Base-by-base conservation (phyloP, 371 early-diverging fungal genomes). In the Rhizopus arrhizus region DNA sequence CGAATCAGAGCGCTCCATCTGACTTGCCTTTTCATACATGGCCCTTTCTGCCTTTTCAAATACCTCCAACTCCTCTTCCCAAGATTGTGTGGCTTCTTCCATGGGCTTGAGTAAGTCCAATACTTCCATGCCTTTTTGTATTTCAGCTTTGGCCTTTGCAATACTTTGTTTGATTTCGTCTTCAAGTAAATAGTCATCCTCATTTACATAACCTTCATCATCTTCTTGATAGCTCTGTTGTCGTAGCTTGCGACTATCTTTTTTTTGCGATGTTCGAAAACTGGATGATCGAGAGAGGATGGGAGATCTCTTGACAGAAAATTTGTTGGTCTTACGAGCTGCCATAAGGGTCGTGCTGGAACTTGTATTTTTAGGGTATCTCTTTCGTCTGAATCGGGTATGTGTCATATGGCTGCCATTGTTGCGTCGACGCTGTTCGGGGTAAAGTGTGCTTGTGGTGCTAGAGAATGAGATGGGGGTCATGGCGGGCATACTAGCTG, bases 71-170 rank as follows among this genome's bases (percentile, higher is more conserved):
- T 78, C 74, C 22, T 73, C 79, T 64, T 78, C 79, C 79, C 79
- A 75, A 15, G 49, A 72, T 35, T 58, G 74, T 58, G 73, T 66
- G 46, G 72, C 70, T 29, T 64, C 79, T 59, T 72, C 78, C 64
- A 70, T 59, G 15, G 73, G 81, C 56, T 73, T 69, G 16, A 77
- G 65, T 3, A 79, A 70, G 40, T 81, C 82, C 12, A 85, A 68
- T 9, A 84, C 73, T 52, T 76, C 74, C 75, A 78, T 76, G 13
- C 78, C 84, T 33, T 81, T 80, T 49, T 75, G 80, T 9, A 86
- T 85, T 56, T 86, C 85, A 31, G 78, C 85, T 48, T 82, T 78
- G 38, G 85, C 85, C 62, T 84, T 85, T 57, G 86, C 88, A 16
- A 85, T 65, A 13, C 80, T 82, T 50, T 82, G 81, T 33, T 75